Conservation (phyloP, 163 green algal species). For the Prototheca wickerhamii region DNA sequence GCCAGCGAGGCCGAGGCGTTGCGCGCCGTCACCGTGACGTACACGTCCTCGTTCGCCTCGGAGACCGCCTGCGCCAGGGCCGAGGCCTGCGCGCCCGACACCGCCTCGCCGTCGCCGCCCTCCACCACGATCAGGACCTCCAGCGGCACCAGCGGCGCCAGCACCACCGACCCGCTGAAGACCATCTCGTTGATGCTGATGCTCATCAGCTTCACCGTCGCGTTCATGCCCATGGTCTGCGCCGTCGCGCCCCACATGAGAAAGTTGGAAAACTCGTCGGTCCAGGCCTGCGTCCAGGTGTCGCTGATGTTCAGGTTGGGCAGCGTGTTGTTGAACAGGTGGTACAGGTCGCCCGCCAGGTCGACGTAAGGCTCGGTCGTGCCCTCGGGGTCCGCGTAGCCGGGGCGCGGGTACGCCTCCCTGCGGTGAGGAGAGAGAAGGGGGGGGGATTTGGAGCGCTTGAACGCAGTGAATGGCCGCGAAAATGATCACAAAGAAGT, state of each 20-base stretch:
- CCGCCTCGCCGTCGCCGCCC: background rate
- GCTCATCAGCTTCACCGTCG: background rate
- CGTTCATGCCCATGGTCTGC: background rate
- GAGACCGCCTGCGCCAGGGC: background rate
- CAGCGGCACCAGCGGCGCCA: background rate
- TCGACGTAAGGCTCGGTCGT: constrained; percentile 1
- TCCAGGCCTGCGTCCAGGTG: constrained; percentile 1
- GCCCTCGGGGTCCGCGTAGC: background rate
- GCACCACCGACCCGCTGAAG: background rate
- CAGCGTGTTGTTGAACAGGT: background rate
- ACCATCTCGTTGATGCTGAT: constrained; percentile 2
- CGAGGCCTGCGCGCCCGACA: background rate
- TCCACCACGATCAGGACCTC: background rate
- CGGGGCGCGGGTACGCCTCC: background rate
- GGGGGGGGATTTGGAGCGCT: background rate
- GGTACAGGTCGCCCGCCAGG: constrained; percentile 1
- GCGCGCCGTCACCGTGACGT: background rate
- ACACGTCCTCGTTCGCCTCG: background rate
- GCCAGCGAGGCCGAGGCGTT: background rate
- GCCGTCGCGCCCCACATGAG: constrained; percentile 1
- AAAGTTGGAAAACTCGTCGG: background rate
- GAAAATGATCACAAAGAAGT: no score
- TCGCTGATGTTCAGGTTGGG: constrained; percentile 4
- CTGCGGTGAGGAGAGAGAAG: background rate
- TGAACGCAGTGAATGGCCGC: no score